Conservation (phyloP, 495 filamentous ascomycete species). For the Aspergillus saccharolyticus region DNA sequence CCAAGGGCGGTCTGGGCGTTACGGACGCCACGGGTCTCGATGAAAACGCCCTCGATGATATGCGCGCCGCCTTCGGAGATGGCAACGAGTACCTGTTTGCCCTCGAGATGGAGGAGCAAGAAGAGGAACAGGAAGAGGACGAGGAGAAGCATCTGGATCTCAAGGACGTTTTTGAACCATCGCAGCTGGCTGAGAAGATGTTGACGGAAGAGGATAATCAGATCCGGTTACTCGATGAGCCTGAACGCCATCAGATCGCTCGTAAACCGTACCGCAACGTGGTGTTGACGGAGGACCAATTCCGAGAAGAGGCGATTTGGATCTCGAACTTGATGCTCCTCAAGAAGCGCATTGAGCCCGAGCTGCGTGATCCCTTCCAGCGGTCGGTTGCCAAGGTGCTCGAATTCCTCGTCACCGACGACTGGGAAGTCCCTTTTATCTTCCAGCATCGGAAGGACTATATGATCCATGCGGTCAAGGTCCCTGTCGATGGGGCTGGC, state of each 20-base stretch:
- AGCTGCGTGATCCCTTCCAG: slow-evolving; percentile 76
- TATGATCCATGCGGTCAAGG: slow-evolving; percentile 84
- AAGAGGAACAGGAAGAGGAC: slow-evolving; percentile 62
- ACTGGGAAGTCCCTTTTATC: slow-evolving; percentile 92
- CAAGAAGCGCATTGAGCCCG: slow-evolving; percentile 65
- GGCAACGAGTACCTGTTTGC: slow-evolving; percentile 95
- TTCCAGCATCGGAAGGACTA: slow-evolving; percentile 98
- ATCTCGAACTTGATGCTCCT: slow-evolving; percentile 83
- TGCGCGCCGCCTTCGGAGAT: slow-evolving; percentile 91
- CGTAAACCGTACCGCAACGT: slow-evolving; percentile 80
- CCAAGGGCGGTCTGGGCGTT: slow-evolving; percentile 55
- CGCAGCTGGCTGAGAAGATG: slow-evolving; percentile 85
- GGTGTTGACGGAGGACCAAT: slow-evolving; percentile 69
- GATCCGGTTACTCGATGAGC: slow-evolving; percentile 81
- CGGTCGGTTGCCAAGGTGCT: slow-evolving; percentile 87
- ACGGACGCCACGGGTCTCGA: slow-evolving; percentile 71
- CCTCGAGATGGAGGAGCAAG: slow-evolving; percentile 70
- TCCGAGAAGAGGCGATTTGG: slow-evolving; percentile 85
- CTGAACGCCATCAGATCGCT: slow-evolving; percentile 89
- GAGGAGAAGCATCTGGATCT: slow-evolving; percentile 75
- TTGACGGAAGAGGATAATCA: slow-evolving; percentile 91
- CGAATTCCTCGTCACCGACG: slow-evolving; percentile 87
- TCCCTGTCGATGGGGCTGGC: slow-evolving; percentile 47
- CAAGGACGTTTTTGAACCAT: slow-evolving; percentile 97
- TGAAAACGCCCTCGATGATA: slow-evolving; percentile 87